Evolutionary conservation across 805 yeast genomes (phyloP).

Genomic region (Kuraishia borneana): DNA sequence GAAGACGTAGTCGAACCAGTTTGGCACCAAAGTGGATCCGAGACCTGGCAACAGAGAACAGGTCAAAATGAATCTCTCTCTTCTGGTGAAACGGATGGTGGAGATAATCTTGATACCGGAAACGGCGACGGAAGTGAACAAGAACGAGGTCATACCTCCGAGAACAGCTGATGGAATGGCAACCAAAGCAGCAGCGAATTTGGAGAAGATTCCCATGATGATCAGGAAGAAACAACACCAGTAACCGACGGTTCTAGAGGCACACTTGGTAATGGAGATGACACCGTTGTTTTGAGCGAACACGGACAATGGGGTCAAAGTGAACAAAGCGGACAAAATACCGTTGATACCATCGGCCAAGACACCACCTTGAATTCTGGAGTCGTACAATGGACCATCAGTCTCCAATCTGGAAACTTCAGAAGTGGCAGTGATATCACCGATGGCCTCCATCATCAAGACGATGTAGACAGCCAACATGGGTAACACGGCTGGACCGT

Average conservation of each 20-base stretch:
- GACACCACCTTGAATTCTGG: conserved; percentile 88
- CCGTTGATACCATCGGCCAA: conserved; percentile 84
- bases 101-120: conserved; percentile 48
- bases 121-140: conserved; percentile 45
- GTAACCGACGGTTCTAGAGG: conserved; percentile 61
- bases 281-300: conserved; percentile 97
- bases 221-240: conserved; percentile 52
- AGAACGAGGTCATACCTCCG: conserved; percentile 74
- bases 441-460: conserved; percentile 86
- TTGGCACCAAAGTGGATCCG: conserved; percentile 33
- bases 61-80: conserved; percentile 44
- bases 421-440: conserved; percentile 89
- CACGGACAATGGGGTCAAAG: conserved; percentile 82
- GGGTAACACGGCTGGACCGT: conserved; percentile 83
- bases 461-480: conserved; percentile 74
- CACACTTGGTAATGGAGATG: conserved; percentile 85
- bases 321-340: conserved; percentile 62
- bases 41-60: conserved; percentile 40
- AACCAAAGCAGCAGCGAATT: conserved; percentile 82
- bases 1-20: conserved; percentile 38
- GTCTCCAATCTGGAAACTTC: conserved; percentile 83
- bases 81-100: conserved; percentile 40
- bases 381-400: conserved; percentile 72
- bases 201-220: conserved; percentile 80
- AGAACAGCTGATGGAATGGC: conserved; percentile 70